Base-by-base conservation (phyloP, 805 yeast species). In the Brettanomyces bruxellensis region DNA sequence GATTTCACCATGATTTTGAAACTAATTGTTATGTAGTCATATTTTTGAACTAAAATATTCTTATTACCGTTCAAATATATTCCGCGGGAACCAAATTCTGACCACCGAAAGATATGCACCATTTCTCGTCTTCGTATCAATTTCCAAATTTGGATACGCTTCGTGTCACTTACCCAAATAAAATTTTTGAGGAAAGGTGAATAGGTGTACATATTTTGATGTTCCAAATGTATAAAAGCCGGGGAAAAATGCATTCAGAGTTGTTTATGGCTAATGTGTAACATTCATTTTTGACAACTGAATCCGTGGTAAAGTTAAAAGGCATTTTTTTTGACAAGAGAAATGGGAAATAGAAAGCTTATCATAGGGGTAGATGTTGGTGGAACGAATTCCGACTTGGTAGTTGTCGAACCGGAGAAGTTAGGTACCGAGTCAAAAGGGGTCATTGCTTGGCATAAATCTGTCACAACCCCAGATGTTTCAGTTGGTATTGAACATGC, bases 311-410 rank as follows among this genome's bases (percentile, higher is more conserved):
- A 32, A 32, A 32, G 35, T 11, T 11, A 32, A 11, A 18, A 18
- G 18, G 18, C 18, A 18, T 11, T 32, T 13, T 32, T 13, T 32
- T 32, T 13, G n/a, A 32, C n/a, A 23, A 18, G 28, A 18, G 2
- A 18, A 18, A 18, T 18, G 18, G 18, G 18, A 18, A 18, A 14
- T 8, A 39, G 41, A 9, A 39, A 39, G 18, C 43, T 40, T 23
- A n/a, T 69, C 7, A 65, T 73, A 32, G 79, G 78, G 25, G 69
- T 73, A n/a, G 78, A 73, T 53, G 77, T 73, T 38, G 78, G 78
- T 25, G 78, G 78, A 13, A 73, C 78, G 37, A 72, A 73, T 59
- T 70, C 77, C 1, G 78, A 73, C 54, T 62, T 71, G 22, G 78
- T 73, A 32, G 55, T 73, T 23, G 47, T 73, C 6, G 71, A 72